Base-by-base conservation (phyloP, 345 rosid species). In the Sisymbrium altissimum region DNA sequence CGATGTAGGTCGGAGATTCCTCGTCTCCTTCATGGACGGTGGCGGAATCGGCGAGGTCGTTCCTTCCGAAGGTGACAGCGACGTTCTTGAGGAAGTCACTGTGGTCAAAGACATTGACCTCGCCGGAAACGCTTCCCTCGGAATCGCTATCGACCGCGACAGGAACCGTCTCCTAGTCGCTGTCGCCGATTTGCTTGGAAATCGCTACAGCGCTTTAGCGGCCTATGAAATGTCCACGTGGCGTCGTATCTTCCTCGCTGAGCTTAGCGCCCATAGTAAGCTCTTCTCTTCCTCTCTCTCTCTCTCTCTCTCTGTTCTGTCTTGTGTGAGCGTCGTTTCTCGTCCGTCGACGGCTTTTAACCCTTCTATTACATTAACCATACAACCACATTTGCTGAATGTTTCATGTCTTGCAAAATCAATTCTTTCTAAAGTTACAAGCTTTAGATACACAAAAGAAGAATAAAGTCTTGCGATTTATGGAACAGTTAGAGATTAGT, bases 171-270 rank as follows among this genome's bases (percentile, higher is more conserved):
- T 93, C 29, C 83, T 93, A 25, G 92, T 91, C 68, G 89, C 77
- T 40, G 80, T 83, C 38, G 83, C 85, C n/a, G 97, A 93, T 52
- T 9, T 86, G 38, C 27, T 93, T 7, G 81, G 94, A 43, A 81
- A 86, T 17, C 81, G 81, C 7, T 93, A 81, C 62, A 80, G 83
- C 40, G 96, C 83, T 3, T 63, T 93, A n/a, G 93, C 85, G n/a
- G 93, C 96, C 13, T 93, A 89, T 71, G 98, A 93, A 64, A 38
- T 90, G 91, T 81, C 89, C 74, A 81, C 98, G 56, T 89, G 97
- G 96, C 66, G 81, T 36, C 88, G 98, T 17, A 4, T 88, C 66
- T 93, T 90, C 72, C 87, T 93, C 25, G 56, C 92, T 10, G 84
- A 73, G 48, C 93, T 93, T 46, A 81, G 81, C 61, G 83, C 81